phyloP scores from a whole-genome alignment of 2,329 filamentous ascomycete species.

The Monilinia polystroma region DNA sequence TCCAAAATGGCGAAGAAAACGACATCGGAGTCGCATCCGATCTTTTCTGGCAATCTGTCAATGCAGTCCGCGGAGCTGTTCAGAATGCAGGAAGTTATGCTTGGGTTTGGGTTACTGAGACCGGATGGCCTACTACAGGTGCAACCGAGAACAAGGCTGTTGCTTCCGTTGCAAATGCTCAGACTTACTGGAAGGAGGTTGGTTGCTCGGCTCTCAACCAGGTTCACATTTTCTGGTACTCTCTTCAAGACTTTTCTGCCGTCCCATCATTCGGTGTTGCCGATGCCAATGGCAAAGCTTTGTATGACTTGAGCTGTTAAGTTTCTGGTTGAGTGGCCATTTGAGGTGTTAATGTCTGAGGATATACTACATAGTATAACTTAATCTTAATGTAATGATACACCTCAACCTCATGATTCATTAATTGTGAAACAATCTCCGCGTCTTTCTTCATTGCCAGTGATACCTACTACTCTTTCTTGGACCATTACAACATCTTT shows the following conservation, averaged over 20 bases:
- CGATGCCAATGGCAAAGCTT: constrained; percentile 35
- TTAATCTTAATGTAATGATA: constrained; percentile 16
- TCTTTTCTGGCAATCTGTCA: constrained; percentile 51
- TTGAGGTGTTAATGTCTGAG: background rate
- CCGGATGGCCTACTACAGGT: constrained; percentile 62
- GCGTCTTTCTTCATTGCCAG: background rate
- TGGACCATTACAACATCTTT: background rate
- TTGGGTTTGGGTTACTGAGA: constrained; percentile 63
- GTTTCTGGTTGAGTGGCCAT: background rate
- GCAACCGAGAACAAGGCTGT: constrained; percentile 54
- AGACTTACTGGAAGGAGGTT: constrained; percentile 62
- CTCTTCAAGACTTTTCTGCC: constrained; percentile 53
- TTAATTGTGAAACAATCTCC: background rate
- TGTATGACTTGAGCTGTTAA: constrained; percentile 35
- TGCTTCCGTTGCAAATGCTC: constrained; percentile 56
- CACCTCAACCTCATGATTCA: background rate
- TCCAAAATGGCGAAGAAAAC: constrained; percentile 57
- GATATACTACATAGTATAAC: background rate
- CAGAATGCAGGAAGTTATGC: constrained; percentile 50
- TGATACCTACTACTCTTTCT: background rate
- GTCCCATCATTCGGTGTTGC: constrained; percentile 45
- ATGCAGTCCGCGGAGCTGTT: constrained; percentile 37
- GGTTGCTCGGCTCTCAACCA: constrained; percentile 58
- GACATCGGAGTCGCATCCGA: constrained; percentile 53
- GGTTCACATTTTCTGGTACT: constrained; percentile 61